Evolutionary conservation across 164 flowering plant genomes (phyloP), one percentile per base, ranked within the genome.

Genomic region (Tetracentron sinense): DNA sequence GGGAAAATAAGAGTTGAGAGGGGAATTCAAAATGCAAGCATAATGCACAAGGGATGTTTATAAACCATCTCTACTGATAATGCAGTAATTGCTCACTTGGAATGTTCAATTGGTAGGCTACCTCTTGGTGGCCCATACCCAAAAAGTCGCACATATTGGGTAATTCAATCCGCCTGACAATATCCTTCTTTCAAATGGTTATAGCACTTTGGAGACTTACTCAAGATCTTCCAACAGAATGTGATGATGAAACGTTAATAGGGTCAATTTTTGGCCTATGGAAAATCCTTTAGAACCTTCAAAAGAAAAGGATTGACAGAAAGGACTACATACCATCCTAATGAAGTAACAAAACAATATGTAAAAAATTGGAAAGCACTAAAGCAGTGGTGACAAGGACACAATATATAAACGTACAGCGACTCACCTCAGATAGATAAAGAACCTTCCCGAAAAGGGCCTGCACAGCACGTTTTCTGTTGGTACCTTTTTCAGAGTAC

Each of bases 401-500:
- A 33, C 16, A 16, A 17, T 19, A 21, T 22, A 33, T 11, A n/a
- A 14, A 58, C 27, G 38, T n/a, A 26, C 21, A 19, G 22, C 56
- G 25, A 67, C 75, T 73, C 72, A 91, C 97, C 91, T 89, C 96
- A 55, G 99, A 84, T 2, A 94, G 75, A 79, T 91, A 94, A 67
- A 80, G 82, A 42, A 94, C 71, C 78, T 92, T 91, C 49, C 97
- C 96, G 71, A 91, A 94, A 47, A 94, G 92, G 28, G 90, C 65
- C 75, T 92, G 89, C 47, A 94, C 96, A 46, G 97, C 99, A 63
- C 88, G 84, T 77, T 94, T 94, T 73, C 96, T 83, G 79, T 83
- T 82, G 69, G 85, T 83, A 60, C 99, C 99, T 72, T 81, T 89
- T 66, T 86, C 94, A 54, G 99, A 75, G 73, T 86, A 94, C 60